phyloP scores from a whole-genome alignment of 768 basidiomycete species.

The Russula abietina region DNA sequence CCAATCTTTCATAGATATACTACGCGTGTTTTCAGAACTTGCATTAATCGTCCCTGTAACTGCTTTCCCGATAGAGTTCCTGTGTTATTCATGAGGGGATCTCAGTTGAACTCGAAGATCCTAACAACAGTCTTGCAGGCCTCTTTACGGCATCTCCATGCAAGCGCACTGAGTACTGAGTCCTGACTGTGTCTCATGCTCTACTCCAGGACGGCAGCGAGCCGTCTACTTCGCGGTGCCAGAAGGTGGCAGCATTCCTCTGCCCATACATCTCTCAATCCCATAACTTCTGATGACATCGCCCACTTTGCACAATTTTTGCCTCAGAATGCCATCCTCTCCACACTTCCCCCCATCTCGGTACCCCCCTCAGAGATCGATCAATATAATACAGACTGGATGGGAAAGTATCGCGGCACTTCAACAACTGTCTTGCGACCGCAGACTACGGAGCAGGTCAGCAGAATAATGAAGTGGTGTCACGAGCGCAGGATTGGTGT shows the following conservation, averaged over 20 bases:
- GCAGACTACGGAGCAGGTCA: slow-evolving; percentile 81
- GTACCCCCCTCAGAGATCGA: slow-evolving; percentile 58
- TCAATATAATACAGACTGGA: slow-evolving; percentile 88
- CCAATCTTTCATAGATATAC: neutral
- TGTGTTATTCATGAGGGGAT: neutral
- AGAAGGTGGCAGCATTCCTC: slow-evolving; percentile 27
- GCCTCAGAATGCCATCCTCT: slow-evolving; percentile 55
- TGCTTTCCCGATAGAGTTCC: neutral
- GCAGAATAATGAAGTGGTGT: slow-evolving; percentile 83
- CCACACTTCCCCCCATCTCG: slow-evolving; percentile 51
- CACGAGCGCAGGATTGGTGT: slow-evolving; percentile 75
- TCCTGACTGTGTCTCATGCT: slow-evolving; percentile 11
- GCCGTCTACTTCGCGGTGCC: slow-evolving; percentile 2
- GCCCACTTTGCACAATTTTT: slow-evolving; percentile 64
- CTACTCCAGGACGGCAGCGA: slow-evolving; percentile 5
- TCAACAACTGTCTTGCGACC: slow-evolving; percentile 86
- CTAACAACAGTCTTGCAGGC: neutral
- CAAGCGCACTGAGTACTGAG: neutral
- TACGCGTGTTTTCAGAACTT: neutral
- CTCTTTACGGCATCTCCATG: neutral
- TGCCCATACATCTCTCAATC: slow-evolving; percentile 26
- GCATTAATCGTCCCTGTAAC: neutral
- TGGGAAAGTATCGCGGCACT: slow-evolving; percentile 87
- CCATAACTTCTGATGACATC: slow-evolving; percentile 54
- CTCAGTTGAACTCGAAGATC: too few relatives aligned